Base-by-base conservation (phyloP, 257 asterid species). In the Lycium barbarum region DNA sequence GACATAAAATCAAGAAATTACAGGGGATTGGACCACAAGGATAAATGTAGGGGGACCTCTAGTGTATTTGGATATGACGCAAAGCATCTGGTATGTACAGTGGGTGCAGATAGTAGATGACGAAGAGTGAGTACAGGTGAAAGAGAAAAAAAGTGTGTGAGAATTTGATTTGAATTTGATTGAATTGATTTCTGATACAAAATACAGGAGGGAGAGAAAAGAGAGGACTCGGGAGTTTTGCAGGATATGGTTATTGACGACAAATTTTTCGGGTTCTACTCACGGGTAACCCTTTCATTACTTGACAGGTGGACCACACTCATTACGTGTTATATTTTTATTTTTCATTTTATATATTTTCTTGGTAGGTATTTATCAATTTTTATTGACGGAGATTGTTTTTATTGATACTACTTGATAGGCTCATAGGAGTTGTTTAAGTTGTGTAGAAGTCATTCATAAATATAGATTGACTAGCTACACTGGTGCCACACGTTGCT, bases 1-100 rank as follows among this genome's bases (percentile, higher is more conserved):
- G 98, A 93, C 99, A 95, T 95, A 85, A 9, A 3, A 38, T 83
- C 43, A 17, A 20, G 45, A 53, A 45, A 18, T 3, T 54, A 17
- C 2, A 38, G 55, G 66, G n/a, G 11, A 70, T 38, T 81, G 89
- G 87, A 88, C 87, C 88, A 80, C 90, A 74, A 33, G 2, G 33
- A 53, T 6, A 22, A 47, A 36, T 66, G 79, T 65, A 33, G 51
- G 65, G 61, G 76, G 61, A 58, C 63, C 72, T 62, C 35, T 10
- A n/a, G 71, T 12, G 43, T 26, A 65, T 9, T 74, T 7, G 43
- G 17, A 51, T 26, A 74, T 74, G 20, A 22, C 4, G 47, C 14
- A 76, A 51, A 76, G 63, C 45, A 53, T 53, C 49, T 78, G 62
- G 43, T 5, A 11, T 67, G 55, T 65, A 15, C 36, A 51, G 51